Percentiles rank a stretch among this genome's conserved stretches.
phyloP scores from a whole-genome alignment of 2,329 filamentous ascomycete genomes.

The Elsinoe batatas region DNA sequence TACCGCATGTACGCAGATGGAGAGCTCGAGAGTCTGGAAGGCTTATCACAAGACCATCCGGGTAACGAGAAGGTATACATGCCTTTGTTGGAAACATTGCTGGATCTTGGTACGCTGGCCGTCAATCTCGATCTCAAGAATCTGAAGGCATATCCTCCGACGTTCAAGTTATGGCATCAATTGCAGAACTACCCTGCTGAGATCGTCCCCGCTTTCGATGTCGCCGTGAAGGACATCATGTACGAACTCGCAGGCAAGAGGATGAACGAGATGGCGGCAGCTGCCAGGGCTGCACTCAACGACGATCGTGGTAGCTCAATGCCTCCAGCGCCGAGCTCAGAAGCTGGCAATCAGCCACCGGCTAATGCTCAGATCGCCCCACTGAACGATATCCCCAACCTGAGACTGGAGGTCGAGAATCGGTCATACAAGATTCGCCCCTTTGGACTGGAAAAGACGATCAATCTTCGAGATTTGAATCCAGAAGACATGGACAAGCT shows the following conservation, averaged over 20 bases:
- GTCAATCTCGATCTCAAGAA: conserved; percentile 85
- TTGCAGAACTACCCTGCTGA: conserved; percentile 89
- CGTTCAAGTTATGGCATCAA: conserved; percentile 90
- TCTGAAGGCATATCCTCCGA: conserved; percentile 84
- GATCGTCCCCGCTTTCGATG: conserved; percentile 94
- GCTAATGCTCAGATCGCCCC: conserved; percentile 28
- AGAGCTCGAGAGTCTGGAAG: conserved; percentile 62
- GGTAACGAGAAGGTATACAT: conserved; percentile 75
- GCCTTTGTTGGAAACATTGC: conserved; percentile 80
- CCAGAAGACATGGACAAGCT: conserved; percentile 95
- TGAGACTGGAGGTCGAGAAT: conserved; percentile 65
- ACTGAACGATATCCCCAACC: conserved; percentile 52
- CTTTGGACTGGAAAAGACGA: conserved; percentile 74
- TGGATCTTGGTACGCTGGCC: conserved; percentile 70
- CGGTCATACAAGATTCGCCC: conserved; percentile 78
- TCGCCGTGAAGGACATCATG: conserved; percentile 86
- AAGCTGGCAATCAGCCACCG: conserved; percentile 25
- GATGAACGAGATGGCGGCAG: conserved; percentile 51
- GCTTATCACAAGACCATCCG: conserved; percentile 53
- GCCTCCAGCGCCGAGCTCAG: conserved; percentile 69
- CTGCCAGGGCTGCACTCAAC: conserved; percentile 15
- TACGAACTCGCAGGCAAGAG: conserved; percentile 76
- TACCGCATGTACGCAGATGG: conserved; percentile 89
- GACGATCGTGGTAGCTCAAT: conserved; percentile 55
- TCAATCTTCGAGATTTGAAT: conserved; percentile 89